phyloP scores from a whole-genome alignment of 805 yeast genomes.

The Ogataea methylovora region DNA sequence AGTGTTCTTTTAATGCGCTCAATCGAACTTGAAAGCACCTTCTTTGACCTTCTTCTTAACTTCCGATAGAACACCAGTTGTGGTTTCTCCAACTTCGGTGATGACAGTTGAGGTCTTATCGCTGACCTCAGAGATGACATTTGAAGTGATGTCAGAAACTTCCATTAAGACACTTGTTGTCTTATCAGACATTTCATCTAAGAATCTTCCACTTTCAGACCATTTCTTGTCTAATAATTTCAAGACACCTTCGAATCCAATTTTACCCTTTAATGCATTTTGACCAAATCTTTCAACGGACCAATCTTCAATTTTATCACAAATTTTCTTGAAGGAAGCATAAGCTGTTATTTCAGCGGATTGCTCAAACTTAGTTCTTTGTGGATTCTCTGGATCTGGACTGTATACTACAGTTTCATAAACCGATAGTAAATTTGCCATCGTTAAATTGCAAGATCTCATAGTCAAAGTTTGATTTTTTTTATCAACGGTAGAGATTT shows the following conservation, averaged over 20 bases:
- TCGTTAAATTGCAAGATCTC: constrained; percentile 84
- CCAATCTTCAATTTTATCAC: constrained; percentile 89
- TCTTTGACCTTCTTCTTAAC: constrained; percentile 13
- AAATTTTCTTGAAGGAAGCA: constrained; percentile 58
- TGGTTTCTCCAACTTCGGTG: constrained; percentile 17
- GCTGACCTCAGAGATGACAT: not conserved
- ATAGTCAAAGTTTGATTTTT: constrained; percentile 54
- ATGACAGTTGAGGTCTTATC: constrained; percentile 15
- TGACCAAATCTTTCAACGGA: constrained; percentile 80
- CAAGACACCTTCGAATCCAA: constrained; percentile 80
- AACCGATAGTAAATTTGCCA: constrained; percentile 66
- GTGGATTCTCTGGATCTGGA: constrained; percentile 55
- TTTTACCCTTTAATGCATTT: constrained; percentile 75
- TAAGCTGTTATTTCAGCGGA: constrained; percentile 86
- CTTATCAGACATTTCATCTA: constrained; percentile 16
- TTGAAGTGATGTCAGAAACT: constrained; percentile 12
- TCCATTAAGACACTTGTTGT: constrained; percentile 12
- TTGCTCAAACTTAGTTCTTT: constrained; percentile 63
- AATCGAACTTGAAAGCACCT: too few relatives aligned
- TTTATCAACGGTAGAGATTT: constrained; percentile 79
- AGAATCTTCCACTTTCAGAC: constrained; percentile 4
- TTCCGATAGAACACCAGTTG: constrained; percentile 16
- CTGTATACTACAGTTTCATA: constrained; percentile 79
- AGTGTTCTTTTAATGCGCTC: too few relatives aligned
- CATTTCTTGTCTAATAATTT: constrained; percentile 35